Conservation (phyloP, 371 early-diverging fungal species). For the Apophysomyces trapeziformis region DNA sequence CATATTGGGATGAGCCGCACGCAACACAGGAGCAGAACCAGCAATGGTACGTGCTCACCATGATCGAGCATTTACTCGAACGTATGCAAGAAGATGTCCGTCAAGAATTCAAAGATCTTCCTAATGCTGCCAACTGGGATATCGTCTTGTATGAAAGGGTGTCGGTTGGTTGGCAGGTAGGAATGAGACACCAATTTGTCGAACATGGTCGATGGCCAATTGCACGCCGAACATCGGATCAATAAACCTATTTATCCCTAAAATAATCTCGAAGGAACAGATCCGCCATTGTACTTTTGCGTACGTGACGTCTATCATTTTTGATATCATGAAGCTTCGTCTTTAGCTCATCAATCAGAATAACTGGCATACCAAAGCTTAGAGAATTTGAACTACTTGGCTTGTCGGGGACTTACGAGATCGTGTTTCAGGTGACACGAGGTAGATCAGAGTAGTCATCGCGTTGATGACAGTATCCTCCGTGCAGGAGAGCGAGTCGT, state of each 20-base stretch:
- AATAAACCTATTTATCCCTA: slow-evolving; percentile 16
- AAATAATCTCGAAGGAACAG: slow-evolving; percentile 41
- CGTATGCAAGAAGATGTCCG: slow-evolving; percentile 21
- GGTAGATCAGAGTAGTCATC: slow-evolving; percentile 44
- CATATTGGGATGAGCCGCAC: slow-evolving; percentile 47
- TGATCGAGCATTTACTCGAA: slow-evolving; percentile 20
- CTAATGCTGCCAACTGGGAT: slow-evolving; percentile 27
- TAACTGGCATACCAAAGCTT: slow-evolving; percentile 13
- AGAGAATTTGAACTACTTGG: no score
- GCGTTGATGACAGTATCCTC: slow-evolving; percentile 40
- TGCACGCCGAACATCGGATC: not conserved
- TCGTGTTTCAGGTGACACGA: slow-evolving; percentile 18
- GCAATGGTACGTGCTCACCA: slow-evolving; percentile 11
- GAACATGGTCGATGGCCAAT: slow-evolving; percentile 26
- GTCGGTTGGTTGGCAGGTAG: slow-evolving; percentile 21
- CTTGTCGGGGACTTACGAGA: slow-evolving; percentile 14
- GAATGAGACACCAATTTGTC: slow-evolving; percentile 30
- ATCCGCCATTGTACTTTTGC: slow-evolving; percentile 23
- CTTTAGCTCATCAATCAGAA: slow-evolving; percentile 28
- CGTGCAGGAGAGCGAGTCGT: slow-evolving; percentile 13
- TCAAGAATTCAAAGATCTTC: slow-evolving; percentile 4
- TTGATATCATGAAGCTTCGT: slow-evolving; percentile 6
- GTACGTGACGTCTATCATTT: not conserved
- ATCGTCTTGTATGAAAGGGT: slow-evolving; percentile 37
- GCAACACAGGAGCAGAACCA: slow-evolving; percentile 20